Base-by-base conservation (phyloP, 257 asterid genomes). In the Cruciata laevipes region DNA sequence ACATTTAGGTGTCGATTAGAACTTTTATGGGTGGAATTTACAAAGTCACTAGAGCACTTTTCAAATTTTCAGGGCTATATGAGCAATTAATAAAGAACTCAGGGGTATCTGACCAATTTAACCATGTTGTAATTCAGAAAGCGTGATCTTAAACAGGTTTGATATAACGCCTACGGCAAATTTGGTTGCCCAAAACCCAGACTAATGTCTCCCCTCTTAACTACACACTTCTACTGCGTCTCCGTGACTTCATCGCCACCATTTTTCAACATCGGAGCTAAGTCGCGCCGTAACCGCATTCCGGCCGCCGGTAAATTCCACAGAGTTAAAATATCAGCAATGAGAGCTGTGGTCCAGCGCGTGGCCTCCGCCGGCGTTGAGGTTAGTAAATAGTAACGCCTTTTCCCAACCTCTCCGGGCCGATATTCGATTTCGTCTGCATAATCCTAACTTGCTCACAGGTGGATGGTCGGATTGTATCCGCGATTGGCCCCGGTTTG, bases 301-400 rank as follows among this genome's bases (percentile, higher is more conserved):
- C n/a, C 57, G 21, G 62, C 64, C 64, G 68, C 56, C 61, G 58
- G 65, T 16, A 80, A 49, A 25, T 3, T 10, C 25, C 73, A 65
- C 75, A 55, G 62, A 61, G 66, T 72, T 59, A 72, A 70, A 70
- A 70, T 85, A 77, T 74, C 30, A 73, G 84, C 92, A 67, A 90
- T 90, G 96, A 82, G 92, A 82, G 95, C 92, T 51, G 84, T 88
- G 32, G 86, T 90, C 72, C 97, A 90, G 87, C 90, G 97, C 17
- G 96, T 90, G 27, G 81, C 81, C 68, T 90, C 96, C 67, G 97
- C 97, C 68, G 86, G 87, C 72, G 96, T 90, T 13, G 96, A 90
- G 95, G 97, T 86, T 11, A 68, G 78, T 68, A 16, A 30, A 18
- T 10, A 32, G 30, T 27, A 27, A 37, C 18, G n/a, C 57, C 21